Percentiles rank a stretch among this genome's conserved stretches.
Evolutionary conservation across 495 filamentous ascomycete genomes (phyloP).

Genomic region (Podospora comata): DNA sequence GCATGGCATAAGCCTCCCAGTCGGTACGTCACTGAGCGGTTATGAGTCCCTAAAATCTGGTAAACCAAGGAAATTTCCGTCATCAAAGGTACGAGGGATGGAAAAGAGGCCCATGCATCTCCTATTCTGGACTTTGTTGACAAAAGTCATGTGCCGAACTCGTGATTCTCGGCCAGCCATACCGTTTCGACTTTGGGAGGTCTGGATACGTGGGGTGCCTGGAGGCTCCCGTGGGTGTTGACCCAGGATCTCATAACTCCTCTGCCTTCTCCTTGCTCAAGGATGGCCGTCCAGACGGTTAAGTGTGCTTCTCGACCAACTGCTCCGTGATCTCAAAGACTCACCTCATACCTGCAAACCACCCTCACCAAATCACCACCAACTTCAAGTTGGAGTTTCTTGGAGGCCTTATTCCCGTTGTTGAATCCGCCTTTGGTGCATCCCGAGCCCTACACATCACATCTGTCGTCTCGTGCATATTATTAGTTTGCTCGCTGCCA

Average conservation of each 20-base stretch:
- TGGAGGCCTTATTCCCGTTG: background rate
- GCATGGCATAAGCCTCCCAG: background rate
- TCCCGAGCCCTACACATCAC: background rate
- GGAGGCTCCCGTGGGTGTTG: background rate
- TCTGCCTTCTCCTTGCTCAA: background rate
- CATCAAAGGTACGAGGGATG: background rate
- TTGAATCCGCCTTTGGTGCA: background rate
- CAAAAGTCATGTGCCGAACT: background rate
- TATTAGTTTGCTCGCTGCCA: background rate
- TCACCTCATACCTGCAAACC: background rate
- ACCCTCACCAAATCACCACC: background rate
- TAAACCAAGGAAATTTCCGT: slow-evolving; percentile 1
- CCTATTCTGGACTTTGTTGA: background rate
- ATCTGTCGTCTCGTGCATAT: background rate
- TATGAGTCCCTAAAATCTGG: background rate
- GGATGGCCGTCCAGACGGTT: background rate
- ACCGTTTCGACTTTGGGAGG: background rate
- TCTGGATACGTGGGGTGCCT: background rate
- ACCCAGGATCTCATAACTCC: background rate
- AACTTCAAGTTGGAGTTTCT: background rate
- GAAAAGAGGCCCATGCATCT: background rate
- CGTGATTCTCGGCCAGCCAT: background rate
- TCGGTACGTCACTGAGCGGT: slow-evolving; percentile 13
- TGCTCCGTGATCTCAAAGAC: background rate
- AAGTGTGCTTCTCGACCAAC: background rate